Evolutionary conservation across 257 asterid genomes (phyloP), one percentile per base, ranked within the genome.

Genomic region (Penstemon newberryi): DNA sequence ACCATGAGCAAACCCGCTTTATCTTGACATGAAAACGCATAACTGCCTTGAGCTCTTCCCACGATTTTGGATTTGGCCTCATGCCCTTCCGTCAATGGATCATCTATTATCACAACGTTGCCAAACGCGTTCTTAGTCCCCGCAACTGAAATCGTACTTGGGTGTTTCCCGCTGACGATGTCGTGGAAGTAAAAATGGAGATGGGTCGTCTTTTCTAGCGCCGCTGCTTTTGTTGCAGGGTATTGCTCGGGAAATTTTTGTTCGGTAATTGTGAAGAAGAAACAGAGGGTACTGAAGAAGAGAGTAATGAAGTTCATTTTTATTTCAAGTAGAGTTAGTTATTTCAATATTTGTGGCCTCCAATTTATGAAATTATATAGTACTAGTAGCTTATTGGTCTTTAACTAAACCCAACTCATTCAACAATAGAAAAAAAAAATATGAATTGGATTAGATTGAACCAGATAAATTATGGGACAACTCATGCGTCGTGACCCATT

Each of bases 101-200:
- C 88, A 37, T 85, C 90, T 3, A 78, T 57, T 7, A 85, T 70
- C 56, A 79, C 63, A 4, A 81, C 80, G 36, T 72, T 45, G 44
- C 87, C 86, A 36, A 88, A 87, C 18, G n/a, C 19, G 36, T 68
- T 69, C 19, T 60, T 66, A 12, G 59, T 45, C 5, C 71, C 82
- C 8, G 80, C 75, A 7, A 85, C 76, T 11, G 54, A 33, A 56
- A 81, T 38, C 3, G 89, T 69, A 0, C 84, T 75, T 1, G 85
- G 82, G 53, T 81, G 44, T 44, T 76, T 75, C 8, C 95, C 86
- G 38, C 85, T 69, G 40, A 57, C 52, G n/a, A 74, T 39, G 11
- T 87, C 90, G 10, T 84, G 94, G 82, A 79, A 87, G 79, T 73
- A 84, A 66, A 86, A 87, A 70, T 83, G 91, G 25, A 87, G 85